Percentiles rank a stretch among this genome's conserved stretches.
phyloP scores from a whole-genome alignment of 2,329 filamentous ascomycete genomes.

The Ramichloridium luteum region DNA sequence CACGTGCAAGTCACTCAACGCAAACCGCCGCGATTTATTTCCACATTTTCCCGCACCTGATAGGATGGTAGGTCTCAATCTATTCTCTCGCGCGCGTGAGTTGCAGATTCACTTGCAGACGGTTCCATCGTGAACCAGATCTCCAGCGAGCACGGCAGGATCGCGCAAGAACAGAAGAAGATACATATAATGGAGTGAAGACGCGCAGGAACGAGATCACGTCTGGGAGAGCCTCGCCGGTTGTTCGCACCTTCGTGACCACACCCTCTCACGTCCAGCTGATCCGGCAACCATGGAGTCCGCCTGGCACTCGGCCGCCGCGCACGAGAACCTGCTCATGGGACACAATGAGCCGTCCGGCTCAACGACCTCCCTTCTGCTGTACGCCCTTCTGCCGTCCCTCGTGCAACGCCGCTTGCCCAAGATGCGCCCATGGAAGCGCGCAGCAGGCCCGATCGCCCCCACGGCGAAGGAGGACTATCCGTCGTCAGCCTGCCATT shows the following conservation, averaged over 20 bases:
- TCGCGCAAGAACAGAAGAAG: no score
- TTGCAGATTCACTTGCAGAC: neutral
- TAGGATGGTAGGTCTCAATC: no score
- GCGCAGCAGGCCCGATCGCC: conserved; percentile 12
- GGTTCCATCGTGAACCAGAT: neutral
- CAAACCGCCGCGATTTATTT: conserved; percentile 6
- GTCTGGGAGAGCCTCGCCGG: neutral
- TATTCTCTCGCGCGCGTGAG: neutral
- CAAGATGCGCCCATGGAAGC: conserved; percentile 26
- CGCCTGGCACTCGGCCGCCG: neutral
- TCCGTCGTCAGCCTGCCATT: conserved; percentile 3
- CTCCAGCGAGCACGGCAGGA: no score
- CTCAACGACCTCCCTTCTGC: neutral
- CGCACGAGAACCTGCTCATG: conserved; percentile 1
- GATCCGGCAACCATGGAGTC: neutral
- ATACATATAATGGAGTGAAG: neutral
- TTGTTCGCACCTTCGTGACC: neutral
- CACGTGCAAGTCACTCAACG: conserved; percentile 18
- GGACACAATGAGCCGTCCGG: neutral
- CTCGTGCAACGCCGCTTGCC: conserved; percentile 1
- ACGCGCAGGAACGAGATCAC: neutral
- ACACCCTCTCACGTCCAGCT: neutral
- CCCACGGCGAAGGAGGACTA: conserved; percentile 2
- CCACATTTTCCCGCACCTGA: no score
- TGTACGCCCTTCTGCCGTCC: conserved; percentile 4